Conservation (phyloP, 1,284 basidiomycete genomes). For the Trichosporon faecale region DNA sequence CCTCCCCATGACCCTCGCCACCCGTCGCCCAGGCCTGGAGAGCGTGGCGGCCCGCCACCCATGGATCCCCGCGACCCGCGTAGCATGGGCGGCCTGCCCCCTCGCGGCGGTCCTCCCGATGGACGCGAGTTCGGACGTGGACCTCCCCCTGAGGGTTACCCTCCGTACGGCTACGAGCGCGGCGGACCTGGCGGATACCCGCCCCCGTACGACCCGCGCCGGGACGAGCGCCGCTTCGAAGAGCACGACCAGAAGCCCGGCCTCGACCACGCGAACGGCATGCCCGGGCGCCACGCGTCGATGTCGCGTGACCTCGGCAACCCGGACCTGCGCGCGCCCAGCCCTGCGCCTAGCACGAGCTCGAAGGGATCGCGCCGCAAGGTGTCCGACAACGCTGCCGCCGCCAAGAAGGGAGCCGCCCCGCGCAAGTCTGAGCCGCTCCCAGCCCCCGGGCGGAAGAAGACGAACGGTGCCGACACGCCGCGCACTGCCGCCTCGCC, state of each 20-base stretch:
- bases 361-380: conserved; percentile 27
- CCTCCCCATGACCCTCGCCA: conserved; percentile 31
- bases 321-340: conserved; percentile 34
- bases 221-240: conserved; percentile 19
- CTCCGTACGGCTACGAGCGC: conserved; percentile 29
- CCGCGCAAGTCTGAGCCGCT: conserved; percentile 9
- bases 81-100: conserved; percentile 3
- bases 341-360: conserved; percentile 40
- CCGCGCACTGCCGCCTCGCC: conserved; percentile 21
- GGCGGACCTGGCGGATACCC: conserved; percentile 16
- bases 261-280: conserved; percentile 11
- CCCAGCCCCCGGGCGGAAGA: background rate
- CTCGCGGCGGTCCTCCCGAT: conserved; percentile 13
- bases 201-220: conserved; percentile 17
- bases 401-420: background rate
- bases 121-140: conserved; percentile 22
- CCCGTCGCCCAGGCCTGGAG: conserved; percentile 38
- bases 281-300: conserved; percentile 16
- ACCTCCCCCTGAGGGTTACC: conserved; percentile 18
- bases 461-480: conserved; percentile 16
- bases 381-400: conserved; percentile 17
- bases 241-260: conserved; percentile 17
- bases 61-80: conserved; percentile 24
- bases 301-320: conserved; percentile 14
- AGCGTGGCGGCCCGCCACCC: conserved; percentile 23